Conservation (phyloP, 805 yeast genomes). For the Kazachstania psychrophila region DNA sequence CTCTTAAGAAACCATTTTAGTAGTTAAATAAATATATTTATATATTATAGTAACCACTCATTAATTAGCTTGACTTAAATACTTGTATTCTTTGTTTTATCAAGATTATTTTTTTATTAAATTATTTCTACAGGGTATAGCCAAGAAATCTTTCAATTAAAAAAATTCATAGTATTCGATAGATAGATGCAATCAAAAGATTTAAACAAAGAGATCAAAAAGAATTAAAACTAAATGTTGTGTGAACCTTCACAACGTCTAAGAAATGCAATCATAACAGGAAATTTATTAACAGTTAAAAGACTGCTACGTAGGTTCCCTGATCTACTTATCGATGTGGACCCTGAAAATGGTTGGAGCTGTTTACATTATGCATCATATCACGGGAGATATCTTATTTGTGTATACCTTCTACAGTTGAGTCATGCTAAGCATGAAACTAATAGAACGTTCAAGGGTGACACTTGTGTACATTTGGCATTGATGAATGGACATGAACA, state of each 20-base stretch:
- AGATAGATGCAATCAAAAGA: background rate
- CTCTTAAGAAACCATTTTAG: no score
- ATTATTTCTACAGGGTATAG: no score
- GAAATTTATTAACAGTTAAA: slow-evolving; percentile 53
- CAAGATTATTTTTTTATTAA: no score
- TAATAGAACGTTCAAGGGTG: slow-evolving; percentile 43
- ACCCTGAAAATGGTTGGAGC: slow-evolving; percentile 72
- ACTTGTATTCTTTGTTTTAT: no score
- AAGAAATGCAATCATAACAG: slow-evolving; percentile 56
- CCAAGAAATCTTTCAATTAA: no score
- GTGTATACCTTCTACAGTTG: slow-evolving; percentile 45
- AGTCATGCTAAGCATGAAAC: slow-evolving; percentile 49
- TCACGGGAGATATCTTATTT: slow-evolving; percentile 60
- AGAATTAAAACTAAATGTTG: slow-evolving; percentile 15
- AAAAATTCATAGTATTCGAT: no score
- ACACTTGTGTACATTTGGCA: slow-evolving; percentile 66
- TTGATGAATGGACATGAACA: slow-evolving; percentile 56
- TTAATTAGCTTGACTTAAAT: no score
- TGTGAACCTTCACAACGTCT: slow-evolving; percentile 53
- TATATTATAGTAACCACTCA: no score
- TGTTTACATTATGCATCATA: slow-evolving; percentile 73
- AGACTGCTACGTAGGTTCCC: slow-evolving; percentile 63
- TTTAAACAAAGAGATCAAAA: background rate
- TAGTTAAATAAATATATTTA: no score
- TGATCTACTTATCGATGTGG: slow-evolving; percentile 55